Evolutionary conservation across 1,284 basidiomycete genomes (phyloP).

Genomic region (Melampsora occidentalis): DNA sequence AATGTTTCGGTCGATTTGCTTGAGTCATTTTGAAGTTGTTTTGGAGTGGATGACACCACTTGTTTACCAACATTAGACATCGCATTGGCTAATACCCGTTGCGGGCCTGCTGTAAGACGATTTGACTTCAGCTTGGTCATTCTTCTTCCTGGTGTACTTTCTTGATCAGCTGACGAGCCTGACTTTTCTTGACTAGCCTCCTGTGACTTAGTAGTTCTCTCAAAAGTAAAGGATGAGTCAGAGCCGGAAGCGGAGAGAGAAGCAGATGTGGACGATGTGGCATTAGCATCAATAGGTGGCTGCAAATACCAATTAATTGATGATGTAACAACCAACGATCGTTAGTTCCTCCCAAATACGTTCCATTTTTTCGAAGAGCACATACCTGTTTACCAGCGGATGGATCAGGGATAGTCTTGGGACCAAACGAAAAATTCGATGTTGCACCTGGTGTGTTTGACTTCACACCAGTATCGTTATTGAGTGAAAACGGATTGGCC

Average conservation of each 20-base stretch:
- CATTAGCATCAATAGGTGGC: neutral
- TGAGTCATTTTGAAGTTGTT: too few species aligned
- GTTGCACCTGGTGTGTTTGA: too few species aligned
- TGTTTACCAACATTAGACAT: constrained; percentile 4
- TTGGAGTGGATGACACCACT: neutral
- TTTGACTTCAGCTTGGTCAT: neutral
- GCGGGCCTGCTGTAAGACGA: neutral
- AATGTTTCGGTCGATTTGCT: too few species aligned
- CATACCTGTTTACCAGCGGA: too few species aligned
- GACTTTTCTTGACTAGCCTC: neutral
- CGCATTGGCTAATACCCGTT: neutral
- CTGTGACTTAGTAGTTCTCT: neutral
- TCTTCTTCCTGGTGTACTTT: neutral
- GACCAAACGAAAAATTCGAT: too few species aligned
- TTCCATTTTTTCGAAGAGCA: too few species aligned
- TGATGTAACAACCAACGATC: too few species aligned
- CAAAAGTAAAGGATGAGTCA: neutral
- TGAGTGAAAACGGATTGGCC: too few species aligned
- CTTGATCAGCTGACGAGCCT: neutral
- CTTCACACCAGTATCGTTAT: too few species aligned
- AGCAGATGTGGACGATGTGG: neutral
- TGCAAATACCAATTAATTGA: too few species aligned
- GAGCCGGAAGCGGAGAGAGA: neutral
- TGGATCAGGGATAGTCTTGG: too few species aligned
- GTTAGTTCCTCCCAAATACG: too few species aligned